phyloP scores from a whole-genome alignment of 2,329 filamentous ascomycete species.

The Triangularia setosa region DNA sequence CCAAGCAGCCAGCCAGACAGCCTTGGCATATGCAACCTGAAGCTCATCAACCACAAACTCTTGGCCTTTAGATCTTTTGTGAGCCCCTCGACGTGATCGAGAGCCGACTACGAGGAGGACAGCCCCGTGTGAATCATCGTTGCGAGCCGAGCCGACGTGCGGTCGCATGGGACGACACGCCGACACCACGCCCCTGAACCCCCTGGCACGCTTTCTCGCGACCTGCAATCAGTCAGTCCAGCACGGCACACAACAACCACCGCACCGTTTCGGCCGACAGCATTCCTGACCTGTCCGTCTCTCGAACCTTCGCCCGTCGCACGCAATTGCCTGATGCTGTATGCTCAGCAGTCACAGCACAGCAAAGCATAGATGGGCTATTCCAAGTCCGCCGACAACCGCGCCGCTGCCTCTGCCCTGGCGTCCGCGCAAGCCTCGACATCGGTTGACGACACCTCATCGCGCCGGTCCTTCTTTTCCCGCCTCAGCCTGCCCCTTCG shows the following conservation, averaged over 20 bases:
- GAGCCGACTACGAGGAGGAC: conserved; percentile 8
- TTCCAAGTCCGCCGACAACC: conserved; percentile 33
- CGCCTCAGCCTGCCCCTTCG: conserved; percentile 50
- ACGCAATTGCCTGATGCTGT: neutral
- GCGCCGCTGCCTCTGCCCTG: conserved; percentile 33
- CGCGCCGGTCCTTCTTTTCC: conserved; percentile 48
- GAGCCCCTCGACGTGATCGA: conserved; percentile 10
- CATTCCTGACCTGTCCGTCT: neutral
- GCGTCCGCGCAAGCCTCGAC: conserved; percentile 16
- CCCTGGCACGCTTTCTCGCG: neutral
- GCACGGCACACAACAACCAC: neutral
- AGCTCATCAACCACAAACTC: conserved; percentile 26
- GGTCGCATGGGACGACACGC: conserved; percentile 16
- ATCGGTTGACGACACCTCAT: conserved; percentile 32
- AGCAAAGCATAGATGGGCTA: conserved; percentile 42
- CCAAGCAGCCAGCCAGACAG: conserved; percentile 24
- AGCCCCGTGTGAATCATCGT: neutral
- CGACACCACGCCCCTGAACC: conserved; percentile 2
- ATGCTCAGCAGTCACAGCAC: conserved; percentile 4
- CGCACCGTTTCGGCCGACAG: neutral
- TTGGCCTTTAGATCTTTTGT: conserved; percentile 19
- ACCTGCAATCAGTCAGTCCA: neutral
- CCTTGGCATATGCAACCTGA: conserved; percentile 33
- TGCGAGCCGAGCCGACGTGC: neutral
- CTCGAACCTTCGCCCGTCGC: neutral